Evolutionary conservation across 495 filamentous ascomycete genomes (phyloP).

Genomic region (Hypomontagnella monticulosa): DNA sequence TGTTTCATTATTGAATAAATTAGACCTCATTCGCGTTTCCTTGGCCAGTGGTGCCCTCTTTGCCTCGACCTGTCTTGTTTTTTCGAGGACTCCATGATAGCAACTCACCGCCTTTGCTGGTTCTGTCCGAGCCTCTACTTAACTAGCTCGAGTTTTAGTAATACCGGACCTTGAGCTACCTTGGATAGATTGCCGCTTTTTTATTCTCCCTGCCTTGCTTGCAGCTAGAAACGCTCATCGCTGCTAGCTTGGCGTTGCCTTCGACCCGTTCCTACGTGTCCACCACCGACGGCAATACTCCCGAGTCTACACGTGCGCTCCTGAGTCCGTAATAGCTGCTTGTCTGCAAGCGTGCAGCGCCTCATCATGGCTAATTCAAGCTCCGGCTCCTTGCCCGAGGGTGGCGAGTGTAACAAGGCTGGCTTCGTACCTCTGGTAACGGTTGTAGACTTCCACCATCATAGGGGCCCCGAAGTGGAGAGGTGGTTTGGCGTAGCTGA

Average conservation of each 20-base stretch:
- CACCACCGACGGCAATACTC: conserved; percentile 1
- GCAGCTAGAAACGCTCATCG: conserved; percentile 2
- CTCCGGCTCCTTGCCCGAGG: conserved; percentile 17
- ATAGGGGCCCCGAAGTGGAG: conserved; percentile 94
- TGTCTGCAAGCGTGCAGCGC: not conserved
- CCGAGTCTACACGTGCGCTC: conserved; percentile 10
- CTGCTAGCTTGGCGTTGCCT: not conserved
- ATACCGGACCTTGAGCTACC: conserved; percentile 9
- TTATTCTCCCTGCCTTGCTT: conserved; percentile 1
- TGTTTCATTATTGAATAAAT: conserved; percentile 8
- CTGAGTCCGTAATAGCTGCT: not conserved
- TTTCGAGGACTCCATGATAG: conserved; percentile 8
- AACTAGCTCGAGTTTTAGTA: conserved; percentile 1
- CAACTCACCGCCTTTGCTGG: conserved; percentile 30
- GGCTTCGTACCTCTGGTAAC: conserved; percentile 74
- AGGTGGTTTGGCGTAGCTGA: conserved; percentile 85
- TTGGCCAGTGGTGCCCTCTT: conserved; percentile 12
- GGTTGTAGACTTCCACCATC: conserved; percentile 97
- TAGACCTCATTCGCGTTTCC: conserved; percentile 11
- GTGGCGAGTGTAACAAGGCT: conserved; percentile 9
- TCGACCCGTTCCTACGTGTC: conserved; percentile 9
- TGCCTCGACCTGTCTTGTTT: conserved; percentile 13
- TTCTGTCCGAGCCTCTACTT: conserved; percentile 10
- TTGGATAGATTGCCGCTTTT: conserved; percentile 19
- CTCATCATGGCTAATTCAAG: conserved; percentile 35